These are phyloP conservation scores for Sesbania bispinosa DNA, from an alignment of 306 rosid genomes.

Conservation along the genomic window DNA sequence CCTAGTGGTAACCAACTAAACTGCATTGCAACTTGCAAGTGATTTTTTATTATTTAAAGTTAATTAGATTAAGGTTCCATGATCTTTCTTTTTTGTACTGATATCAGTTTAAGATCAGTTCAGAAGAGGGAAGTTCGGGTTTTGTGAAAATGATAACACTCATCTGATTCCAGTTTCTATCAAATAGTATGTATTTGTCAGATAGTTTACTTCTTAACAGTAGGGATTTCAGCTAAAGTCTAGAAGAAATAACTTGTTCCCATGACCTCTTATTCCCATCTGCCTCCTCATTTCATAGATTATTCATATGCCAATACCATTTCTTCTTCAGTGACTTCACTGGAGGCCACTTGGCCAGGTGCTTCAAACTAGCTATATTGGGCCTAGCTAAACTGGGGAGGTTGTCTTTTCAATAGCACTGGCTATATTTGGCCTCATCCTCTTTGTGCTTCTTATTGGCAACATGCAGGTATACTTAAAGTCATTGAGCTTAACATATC, in stretches of 20 bases:
- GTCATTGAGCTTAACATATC: background rate
- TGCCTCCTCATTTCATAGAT: background rate
- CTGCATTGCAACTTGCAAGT: no score
- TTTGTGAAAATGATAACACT: no score
- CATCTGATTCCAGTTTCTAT: no score
- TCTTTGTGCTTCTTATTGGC: conserved; percentile 95
- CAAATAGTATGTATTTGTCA: no score
- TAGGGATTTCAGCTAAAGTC: background rate
- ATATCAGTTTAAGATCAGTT: no score
- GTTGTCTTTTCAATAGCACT: conserved; percentile 92
- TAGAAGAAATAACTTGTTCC: background rate
- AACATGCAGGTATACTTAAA: conserved; percentile 89
- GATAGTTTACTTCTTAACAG: no score
- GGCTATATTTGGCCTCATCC: conserved; percentile 89
- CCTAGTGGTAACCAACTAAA: no score
- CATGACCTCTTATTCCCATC: background rate
- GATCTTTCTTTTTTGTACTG: no score
- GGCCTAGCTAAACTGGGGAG: conserved; percentile 84
- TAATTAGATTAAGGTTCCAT: no score
- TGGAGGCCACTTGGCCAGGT: conserved; percentile 98
- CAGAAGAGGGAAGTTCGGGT: no score
- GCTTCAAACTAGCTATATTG: conserved; percentile 87
- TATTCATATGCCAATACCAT: background rate
- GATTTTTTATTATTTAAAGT: no score
- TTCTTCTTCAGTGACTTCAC: conserved; percentile 25